A percentile compares a stretch with the other conserved stretches of the same genome.
These are phyloP conservation scores for Rhizophagus clarus DNA, from an alignment of 192 early-diverging fungal species.

Conservation along the genomic window DNA sequence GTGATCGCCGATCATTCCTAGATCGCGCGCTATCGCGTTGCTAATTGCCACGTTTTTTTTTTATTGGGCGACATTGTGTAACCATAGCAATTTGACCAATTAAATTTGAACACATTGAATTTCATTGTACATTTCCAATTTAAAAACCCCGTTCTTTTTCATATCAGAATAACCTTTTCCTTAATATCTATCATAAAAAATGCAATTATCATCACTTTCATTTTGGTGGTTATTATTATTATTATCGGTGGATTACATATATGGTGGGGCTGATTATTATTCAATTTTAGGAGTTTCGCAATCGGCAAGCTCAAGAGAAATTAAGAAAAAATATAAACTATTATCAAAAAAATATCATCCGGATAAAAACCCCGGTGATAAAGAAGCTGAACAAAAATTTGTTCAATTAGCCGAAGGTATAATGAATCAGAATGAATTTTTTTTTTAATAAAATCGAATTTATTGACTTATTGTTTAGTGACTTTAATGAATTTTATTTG, in stretches of 20 bases:
- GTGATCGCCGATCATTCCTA: too few species aligned
- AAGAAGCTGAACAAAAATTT: conserved; percentile 84
- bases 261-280: conserved; percentile 73
- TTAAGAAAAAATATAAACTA: conserved; percentile 93
- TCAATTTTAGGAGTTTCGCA: conserved; percentile 83
- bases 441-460: not conserved
- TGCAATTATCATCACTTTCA: conserved; percentile 25
- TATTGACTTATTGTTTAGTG: not conserved
- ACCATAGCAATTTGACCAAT: not conserved
- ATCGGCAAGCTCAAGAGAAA: conserved; percentile 77
- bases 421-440: not conserved
- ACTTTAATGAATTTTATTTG: not conserved
- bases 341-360: conserved; percentile 88
- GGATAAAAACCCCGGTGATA: conserved; percentile 86
- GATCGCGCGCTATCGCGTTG: too few species aligned
- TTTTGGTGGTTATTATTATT: conserved; percentile 26
- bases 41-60: too few species aligned
- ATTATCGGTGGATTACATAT: conserved; percentile 18
- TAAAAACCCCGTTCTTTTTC: too few species aligned
- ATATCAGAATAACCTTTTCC: too few species aligned
- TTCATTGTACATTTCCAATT: not conserved
- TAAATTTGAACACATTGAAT: not conserved
- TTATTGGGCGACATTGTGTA: not conserved
- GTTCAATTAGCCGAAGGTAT: conserved; percentile 82
- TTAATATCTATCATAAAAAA: not conserved